Evolutionary conservation across 306 rosid genomes (phyloP).

Genomic region (Delonix regia): DNA sequence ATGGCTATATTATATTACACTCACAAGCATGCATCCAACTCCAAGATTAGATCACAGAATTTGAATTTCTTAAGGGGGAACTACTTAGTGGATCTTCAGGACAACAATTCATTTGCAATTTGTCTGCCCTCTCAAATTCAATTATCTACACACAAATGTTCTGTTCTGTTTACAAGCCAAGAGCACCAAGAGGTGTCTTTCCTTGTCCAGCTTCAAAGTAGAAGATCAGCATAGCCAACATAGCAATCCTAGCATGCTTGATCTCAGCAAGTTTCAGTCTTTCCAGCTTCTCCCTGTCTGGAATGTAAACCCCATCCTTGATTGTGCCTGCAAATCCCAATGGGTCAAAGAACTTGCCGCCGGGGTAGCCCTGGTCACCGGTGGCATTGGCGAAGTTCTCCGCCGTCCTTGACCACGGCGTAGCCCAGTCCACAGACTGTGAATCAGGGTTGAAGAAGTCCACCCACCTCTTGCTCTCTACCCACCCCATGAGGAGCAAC

Average conservation of each 20-base stretch:
- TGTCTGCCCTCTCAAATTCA: slow-evolving; percentile 50
- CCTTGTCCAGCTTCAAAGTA: slow-evolving; percentile 99
- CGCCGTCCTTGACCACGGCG: slow-evolving; percentile 93
- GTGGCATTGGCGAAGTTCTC: slow-evolving; percentile 89
- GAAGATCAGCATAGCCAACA: slow-evolving; percentile 94
- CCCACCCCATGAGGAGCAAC: slow-evolving; percentile 97
- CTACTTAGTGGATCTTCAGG: slow-evolving; percentile 15
- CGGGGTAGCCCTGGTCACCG: slow-evolving; percentile 95
- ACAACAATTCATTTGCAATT: slow-evolving; percentile 38
- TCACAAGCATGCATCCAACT: slow-evolving; percentile 39
- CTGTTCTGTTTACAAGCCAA: slow-evolving; percentile 72
- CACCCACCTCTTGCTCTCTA: slow-evolving; percentile 97
- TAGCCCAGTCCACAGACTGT: slow-evolving; percentile 95
- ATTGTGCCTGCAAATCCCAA: slow-evolving; percentile 69
- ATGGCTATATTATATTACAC: slow-evolving; percentile 16
- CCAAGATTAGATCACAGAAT: slow-evolving; percentile 28
- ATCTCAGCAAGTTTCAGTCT: slow-evolving; percentile 92
- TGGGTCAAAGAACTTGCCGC: slow-evolving; percentile 96
- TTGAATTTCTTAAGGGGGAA: slow-evolving; percentile 35
- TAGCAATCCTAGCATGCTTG: slow-evolving; percentile 91
- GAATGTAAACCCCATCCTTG: slow-evolving; percentile 60
- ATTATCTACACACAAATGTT: slow-evolving; percentile 53
- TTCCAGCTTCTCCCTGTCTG: slow-evolving; percentile 71
- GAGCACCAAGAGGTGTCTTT: slow-evolving; percentile 96
- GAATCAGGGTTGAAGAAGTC: slow-evolving; percentile 98